Evolutionary conservation across 2,329 filamentous ascomycete genomes (phyloP), one percentile per base, ranked within the genome.

Genomic region (Neonectria faginata): DNA sequence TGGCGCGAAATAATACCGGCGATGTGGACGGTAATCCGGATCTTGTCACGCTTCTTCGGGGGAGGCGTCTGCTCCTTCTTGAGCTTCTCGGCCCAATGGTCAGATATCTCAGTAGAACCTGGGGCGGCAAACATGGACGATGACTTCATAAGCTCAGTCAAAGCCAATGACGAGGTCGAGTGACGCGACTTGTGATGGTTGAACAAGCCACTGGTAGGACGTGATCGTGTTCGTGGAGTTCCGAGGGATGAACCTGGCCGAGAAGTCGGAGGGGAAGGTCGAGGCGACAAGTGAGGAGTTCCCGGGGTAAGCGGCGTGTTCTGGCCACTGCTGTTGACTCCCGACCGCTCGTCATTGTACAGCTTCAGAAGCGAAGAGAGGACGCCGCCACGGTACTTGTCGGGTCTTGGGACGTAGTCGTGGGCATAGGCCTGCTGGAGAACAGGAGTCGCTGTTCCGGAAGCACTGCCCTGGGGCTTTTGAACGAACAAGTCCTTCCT

Each of bases 1-100:
- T 97, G 94, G 3, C 94, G 88, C 39, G 90, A 89, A 20, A 97
- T 85, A 16, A 92, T 94, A 66, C 87, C 83, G 5, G 88, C 88
- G 64, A 90, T 89, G 69, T 88, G 86, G 10, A 86, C 79, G 0
- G 85, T 88, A 69, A 88, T 87, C 25, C 80, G 73, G 22, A 74
- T 70, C 64, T 79, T 74, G 22, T 80, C 79, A 14, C 69, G 68
- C 66, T 79, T 81, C 71, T 80, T 82, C 1, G 76, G 67, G 33
- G 65, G 76, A 54, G 73, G 76, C 65, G 72, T 75, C 71, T 71
- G 80, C 10, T 79, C 78, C 5, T 74, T 75, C 71, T 79, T 83
- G 62, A 83, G 75, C 64, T 82, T 82, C 44, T 84, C 82, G 1
- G 78, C 76, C 66, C 83, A 79, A 3, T 79, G 78, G 11, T 83